Evolutionary conservation across 139 green algal species (phyloP), one percentile per base, ranked within the genome.

Genomic region (Chlorella sp.): DNA sequence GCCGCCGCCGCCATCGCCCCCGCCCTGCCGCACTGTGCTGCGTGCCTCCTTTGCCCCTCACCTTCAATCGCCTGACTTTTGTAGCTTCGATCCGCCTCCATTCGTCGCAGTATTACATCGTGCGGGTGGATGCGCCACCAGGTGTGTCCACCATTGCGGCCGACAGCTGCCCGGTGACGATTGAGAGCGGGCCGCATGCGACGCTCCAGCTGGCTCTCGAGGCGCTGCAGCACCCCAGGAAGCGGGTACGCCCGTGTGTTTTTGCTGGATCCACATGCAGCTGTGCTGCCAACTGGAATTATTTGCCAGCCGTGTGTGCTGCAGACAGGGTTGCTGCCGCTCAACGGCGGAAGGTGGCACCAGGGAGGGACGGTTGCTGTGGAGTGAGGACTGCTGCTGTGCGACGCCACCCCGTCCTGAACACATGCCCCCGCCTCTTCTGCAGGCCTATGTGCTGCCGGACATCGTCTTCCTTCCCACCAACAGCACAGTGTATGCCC

Each of bases 391-490:
- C n/a, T n/a, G n/a, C n/a, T n/a, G n/a, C n/a, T n/a, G n/a, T n/a
- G n/a, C n/a, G n/a, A n/a, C n/a, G n/a, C n/a, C n/a, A n/a, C n/a
- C n/a, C n/a, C n/a, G n/a, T n/a, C n/a, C n/a, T n/a, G n/a, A n/a
- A n/a, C n/a, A n/a, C n/a, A n/a, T n/a, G n/a, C 68, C 63, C 63
- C 3, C 70, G 34, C 15, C 30, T 26, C 38, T 39, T 28, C 17
- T 56, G 36, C 75, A 88, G 81, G 81, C 86, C 6, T 69, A 85
- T 39, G 69, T 85, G 23, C 70, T 85, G 5, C 86, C 86, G 18
- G 86, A 90, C 62, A 87, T 90, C 18, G 41, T 90, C 23, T 90
- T 87, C 38, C 56, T 90, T 9, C 87, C 75, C 44, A 74, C 63
- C 13, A 6, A 9, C 4, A 60, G 55, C n/a, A 55, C 36, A 13